phyloP scores from a whole-genome alignment of 306 rosid genomes.

The Medicago arabica region DNA sequence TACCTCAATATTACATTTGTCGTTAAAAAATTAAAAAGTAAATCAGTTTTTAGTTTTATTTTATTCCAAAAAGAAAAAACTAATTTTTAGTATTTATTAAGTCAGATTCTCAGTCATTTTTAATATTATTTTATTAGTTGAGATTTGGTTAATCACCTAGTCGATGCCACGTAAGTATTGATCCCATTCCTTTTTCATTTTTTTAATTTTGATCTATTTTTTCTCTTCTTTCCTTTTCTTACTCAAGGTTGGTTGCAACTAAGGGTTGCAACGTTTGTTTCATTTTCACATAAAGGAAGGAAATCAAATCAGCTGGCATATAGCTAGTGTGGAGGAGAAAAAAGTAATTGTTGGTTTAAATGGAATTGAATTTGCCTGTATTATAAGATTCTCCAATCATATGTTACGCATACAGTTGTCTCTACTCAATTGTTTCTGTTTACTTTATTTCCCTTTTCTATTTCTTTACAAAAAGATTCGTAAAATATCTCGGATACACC shows the following conservation, averaged over 20 bases:
- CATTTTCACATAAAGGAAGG: not conserved
- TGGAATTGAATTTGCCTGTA: constrained; percentile 12
- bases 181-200: not conserved
- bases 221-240: not conserved
- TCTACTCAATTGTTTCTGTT: constrained; percentile 8
- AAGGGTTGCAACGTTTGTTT: not conserved
- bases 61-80: too few relatives aligned
- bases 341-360: not conserved
- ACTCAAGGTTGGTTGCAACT: not conserved
- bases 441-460: constrained; percentile 11
- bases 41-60: too few relatives aligned
- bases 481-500: not conserved
- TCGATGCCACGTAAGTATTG: constrained; percentile 32
- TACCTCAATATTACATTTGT: too few relatives aligned
- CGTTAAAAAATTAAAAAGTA: too few relatives aligned
- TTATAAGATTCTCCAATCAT: constrained; percentile 35
- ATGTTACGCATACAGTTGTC: constrained; percentile 9
- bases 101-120: not conserved
- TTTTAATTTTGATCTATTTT: not conserved
- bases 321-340: not conserved
- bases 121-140: not conserved
- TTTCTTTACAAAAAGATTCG: not conserved
- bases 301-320: not conserved
- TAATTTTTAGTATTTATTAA: not conserved
- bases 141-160: not conserved